Conservation (phyloP, 2,329 filamentous ascomycete species). For the Septoria petroselini region DNA sequence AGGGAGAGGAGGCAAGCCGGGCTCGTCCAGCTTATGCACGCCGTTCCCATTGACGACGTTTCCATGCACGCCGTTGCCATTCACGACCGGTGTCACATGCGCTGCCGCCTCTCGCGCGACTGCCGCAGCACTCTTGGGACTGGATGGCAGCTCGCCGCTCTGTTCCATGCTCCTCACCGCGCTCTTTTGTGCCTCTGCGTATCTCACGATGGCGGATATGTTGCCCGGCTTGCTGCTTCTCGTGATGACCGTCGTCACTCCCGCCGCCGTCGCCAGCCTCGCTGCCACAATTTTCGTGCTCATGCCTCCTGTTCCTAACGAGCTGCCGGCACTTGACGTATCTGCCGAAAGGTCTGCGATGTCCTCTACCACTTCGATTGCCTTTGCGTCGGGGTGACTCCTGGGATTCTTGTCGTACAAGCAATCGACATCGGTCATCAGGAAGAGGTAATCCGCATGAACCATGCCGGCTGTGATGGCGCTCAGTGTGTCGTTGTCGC, state of each 20-base stretch:
- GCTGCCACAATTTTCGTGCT: conserved; percentile 95
- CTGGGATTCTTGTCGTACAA: conserved; percentile 95
- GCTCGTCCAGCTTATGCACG: conserved; percentile 32
- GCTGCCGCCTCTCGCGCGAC: conserved; percentile 16
- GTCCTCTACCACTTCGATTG: conserved; percentile 90
- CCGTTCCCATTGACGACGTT: conserved; percentile 29
- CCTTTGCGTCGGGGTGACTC: conserved; percentile 75
- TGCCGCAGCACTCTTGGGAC: conserved; percentile 8
- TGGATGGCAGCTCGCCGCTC: conserved; percentile 27
- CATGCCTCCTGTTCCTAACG: conserved; percentile 93
- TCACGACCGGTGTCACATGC: conserved; percentile 29
- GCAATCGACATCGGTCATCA: conserved; percentile 99
- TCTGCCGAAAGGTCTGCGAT: conserved; percentile 80
- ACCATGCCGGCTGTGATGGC: conserved; percentile 98
- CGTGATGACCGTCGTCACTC: conserved; percentile 94
- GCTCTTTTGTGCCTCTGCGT: conserved; percentile 64
- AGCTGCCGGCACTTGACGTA: conserved; percentile 84
- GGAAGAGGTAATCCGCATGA: conserved; percentile 90
- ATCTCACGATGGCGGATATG: conserved; percentile 78
- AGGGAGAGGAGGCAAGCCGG: conserved; percentile 43
- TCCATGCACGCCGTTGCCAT: conserved; percentile 30
- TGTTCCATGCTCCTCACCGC: conserved; percentile 30
- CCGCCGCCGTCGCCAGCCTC: conserved; percentile 84
- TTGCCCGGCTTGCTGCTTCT: conserved; percentile 91
- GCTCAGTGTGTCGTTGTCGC: conserved; percentile 95